A percentile compares a stretch with the other conserved stretches of the same genome.
These are phyloP conservation scores for Thermochaetoides thermophila DNA, from an alignment of 495 filamentous ascomycete genomes.

Conservation along the genomic window DNA sequence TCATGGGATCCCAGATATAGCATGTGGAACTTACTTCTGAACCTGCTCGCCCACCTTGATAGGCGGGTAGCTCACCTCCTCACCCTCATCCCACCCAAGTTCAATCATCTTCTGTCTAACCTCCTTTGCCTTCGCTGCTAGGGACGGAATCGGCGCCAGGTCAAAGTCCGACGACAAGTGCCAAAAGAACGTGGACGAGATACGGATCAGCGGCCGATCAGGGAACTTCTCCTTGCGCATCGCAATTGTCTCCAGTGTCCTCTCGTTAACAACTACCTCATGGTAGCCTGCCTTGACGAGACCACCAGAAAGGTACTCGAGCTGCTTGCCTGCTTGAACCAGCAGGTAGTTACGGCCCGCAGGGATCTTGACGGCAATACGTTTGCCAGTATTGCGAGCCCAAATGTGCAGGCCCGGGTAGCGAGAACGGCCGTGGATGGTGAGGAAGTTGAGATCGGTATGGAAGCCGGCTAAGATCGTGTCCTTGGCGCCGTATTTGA, in stretches of 20 bases:
- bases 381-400: constrained; percentile 36
- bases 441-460: constrained; percentile 40
- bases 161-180: constrained; percentile 33
- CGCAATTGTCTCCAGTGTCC: constrained; percentile 24
- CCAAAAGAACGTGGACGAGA: constrained; percentile 38
- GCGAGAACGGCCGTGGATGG: constrained; percentile 39
- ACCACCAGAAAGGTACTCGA: constrained; percentile 36
- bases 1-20: neutral
- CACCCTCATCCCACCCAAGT: constrained; percentile 32
- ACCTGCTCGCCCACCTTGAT: constrained; percentile 37
- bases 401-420: constrained; percentile 39
- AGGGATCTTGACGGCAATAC: constrained; percentile 35
- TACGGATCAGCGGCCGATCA: constrained; percentile 30
- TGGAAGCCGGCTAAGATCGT: constrained; percentile 40
- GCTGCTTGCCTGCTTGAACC: constrained; percentile 39
- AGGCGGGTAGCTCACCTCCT: constrained; percentile 23
- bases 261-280: constrained; percentile 37
- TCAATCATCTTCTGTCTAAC: constrained; percentile 27
- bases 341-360: constrained; percentile 32
- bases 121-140: constrained; percentile 21
- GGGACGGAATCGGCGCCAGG: constrained; percentile 24
- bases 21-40: constrained; percentile 21
- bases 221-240: constrained; percentile 19
- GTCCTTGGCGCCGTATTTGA: constrained; percentile 29
- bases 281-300: constrained; percentile 39